Base-by-base conservation (phyloP, 257 asterid genomes). In the Gentiana dahurica region DNA sequence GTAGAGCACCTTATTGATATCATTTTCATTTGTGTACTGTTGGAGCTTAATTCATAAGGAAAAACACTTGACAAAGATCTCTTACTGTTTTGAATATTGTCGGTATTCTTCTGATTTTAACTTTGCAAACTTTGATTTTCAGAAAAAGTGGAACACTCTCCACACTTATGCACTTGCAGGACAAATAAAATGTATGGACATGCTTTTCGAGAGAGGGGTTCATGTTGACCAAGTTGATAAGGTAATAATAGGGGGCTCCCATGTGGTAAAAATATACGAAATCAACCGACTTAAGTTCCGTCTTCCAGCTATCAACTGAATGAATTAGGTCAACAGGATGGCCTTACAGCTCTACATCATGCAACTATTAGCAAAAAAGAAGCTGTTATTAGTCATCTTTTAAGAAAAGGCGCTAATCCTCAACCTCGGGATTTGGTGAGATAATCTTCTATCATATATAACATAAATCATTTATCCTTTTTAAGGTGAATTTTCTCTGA, bases 301-400 rank as follows among this genome's bases (percentile, higher is more conserved):
- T 47, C 11, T 34, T 61, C 55, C 51, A 52, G 53, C 53, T 52
- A 39, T 48, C 55, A 57, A 53, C 65, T 37, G 32, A 62, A 41
- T 50, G 48, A 50, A 36, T 62, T 52, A 49, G 41, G 37, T 62
- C 8, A 66, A 47, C 86, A 91, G 98, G 96, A 87, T 55, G 95
- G 98, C 11, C 64, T 68, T 51, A 91, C 95, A n/a, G 92, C 98
- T 24, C 83, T 91, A 71, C 96, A 91, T 77, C 75, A 70, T 51
- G 95, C 98, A 3, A 81, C 81, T 41, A 77, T 85, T 43, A 87
- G 98, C 49, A 91, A 87, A 81, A 87, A 76, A 63, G 98, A 87
- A 73, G 79, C 98, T 34, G 94, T 85, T 54, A 85, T 85, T 33
- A 87, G 96, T 78, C 98, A 91, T 66, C 96, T 91, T 70, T 80